Base-by-base conservation (phyloP, 176 grass and related monocot genomes). In the Pontederia crassipes region DNA sequence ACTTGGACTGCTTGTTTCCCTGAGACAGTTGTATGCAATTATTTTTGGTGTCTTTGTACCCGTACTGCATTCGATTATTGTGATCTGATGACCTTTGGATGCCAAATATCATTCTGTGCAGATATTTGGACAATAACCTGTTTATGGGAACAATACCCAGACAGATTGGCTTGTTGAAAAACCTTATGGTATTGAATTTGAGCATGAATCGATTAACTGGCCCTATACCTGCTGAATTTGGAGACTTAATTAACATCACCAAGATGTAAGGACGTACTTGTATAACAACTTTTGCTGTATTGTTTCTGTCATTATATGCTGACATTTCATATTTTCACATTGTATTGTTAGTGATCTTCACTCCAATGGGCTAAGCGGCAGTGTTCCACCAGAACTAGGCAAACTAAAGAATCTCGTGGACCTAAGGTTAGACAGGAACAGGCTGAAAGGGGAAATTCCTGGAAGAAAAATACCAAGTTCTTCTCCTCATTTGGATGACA, bases 391-490 rank as follows among this genome's bases (percentile, higher is more conserved):
- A 0, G 78, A 89, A 73, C 66, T 98, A 57, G 84, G 84, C 18
- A 85, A 81, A 72, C 76, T 98, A 24, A 62, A 85, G 54, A 92
- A 92, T 86, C 84, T 98, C n/a, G 74, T 81, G 16, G 76, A 92
- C 24, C 67, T 98, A 61, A 75, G 87, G 57, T 69, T 98, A 59
- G 93, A 98, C 55, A 82, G 84, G 70, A 98, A 98, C 66, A 90
- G 77, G 62, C 54, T 98, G 16, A 83, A 75, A 61, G 93, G 93
- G 55, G 59, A 71, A 24, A 85, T 98, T 73, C 93, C 87, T 12
- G 84, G 74, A 60, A 85, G 73, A 72, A 72, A 40, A 15, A 66
- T 70, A 48, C 17, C 52, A 12, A 65, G 46, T 54, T 82, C 78
- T 78, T 80, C 92, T 77, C 76, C 83, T 64, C 52, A 72, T 14